Percentiles rank a stretch among this genome's conserved stretches.
Conservation (phyloP, 2,329 filamentous ascomycete genomes). For the Pseudogymnoascus sp. region DNA sequence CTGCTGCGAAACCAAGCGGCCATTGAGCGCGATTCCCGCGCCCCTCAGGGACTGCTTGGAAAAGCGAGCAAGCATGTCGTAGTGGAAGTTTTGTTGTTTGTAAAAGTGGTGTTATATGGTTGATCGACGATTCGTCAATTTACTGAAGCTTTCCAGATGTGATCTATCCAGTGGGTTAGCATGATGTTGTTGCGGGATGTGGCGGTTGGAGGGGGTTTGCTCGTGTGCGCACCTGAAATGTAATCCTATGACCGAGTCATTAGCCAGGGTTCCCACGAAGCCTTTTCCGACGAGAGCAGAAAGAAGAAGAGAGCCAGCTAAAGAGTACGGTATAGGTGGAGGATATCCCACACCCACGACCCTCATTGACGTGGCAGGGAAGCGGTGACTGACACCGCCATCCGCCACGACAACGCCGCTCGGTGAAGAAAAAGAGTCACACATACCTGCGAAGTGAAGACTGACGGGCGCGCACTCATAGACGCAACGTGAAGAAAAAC, state of each 20-base stretch:
- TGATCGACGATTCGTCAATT: slow-evolving; percentile 28
- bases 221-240: slow-evolving; percentile 57
- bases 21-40: slow-evolving; percentile 26
- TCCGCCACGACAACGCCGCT: not conserved
- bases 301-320: slow-evolving; percentile 3
- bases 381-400: not conserved
- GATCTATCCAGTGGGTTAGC: slow-evolving; percentile 28
- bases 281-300: slow-evolving; percentile 6
- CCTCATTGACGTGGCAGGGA: not conserved
- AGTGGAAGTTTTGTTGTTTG: slow-evolving; percentile 17
- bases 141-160: slow-evolving; percentile 38
- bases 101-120: slow-evolving; percentile 15
- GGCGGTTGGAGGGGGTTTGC: slow-evolving; percentile 11
- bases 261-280: not conserved
- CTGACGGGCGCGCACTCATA: slow-evolving; percentile 80
- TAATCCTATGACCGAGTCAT: slow-evolving; percentile 49
- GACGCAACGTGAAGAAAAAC: slow-evolving; percentile 19
- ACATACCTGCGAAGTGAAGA: slow-evolving; percentile 78
- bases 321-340: not conserved
- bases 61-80: slow-evolving; percentile 55
- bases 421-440: slow-evolving; percentile 12
- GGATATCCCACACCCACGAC: not conserved
- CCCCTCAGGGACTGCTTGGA: slow-evolving; percentile 43
- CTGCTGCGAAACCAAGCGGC: slow-evolving; percentile 27
- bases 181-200: slow-evolving; percentile 17